phyloP scores from a whole-genome alignment of 768 basidiomycete species.

The Cystofilobasidium ferigula region DNA sequence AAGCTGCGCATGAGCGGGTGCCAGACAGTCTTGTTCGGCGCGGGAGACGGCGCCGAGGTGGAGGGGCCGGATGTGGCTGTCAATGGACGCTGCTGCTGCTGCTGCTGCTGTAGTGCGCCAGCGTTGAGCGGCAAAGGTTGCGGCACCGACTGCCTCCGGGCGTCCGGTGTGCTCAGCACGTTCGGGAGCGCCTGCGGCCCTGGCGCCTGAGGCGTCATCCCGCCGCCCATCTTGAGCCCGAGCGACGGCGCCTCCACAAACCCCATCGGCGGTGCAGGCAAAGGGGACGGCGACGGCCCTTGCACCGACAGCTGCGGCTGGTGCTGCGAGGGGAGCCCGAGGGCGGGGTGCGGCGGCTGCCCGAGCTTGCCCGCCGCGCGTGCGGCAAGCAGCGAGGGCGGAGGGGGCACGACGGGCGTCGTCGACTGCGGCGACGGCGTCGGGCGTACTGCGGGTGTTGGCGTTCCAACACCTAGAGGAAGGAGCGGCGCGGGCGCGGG shows the following conservation, averaged over 20 bases:
- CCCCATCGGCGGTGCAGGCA: background rate
- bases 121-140: too few relatives aligned
- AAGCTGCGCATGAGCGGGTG: conserved; percentile 65
- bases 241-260: too few relatives aligned
- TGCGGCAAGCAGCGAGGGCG: background rate
- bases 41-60: background rate
- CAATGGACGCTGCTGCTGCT: too few relatives aligned
- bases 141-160: too few relatives aligned
- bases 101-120: too few relatives aligned
- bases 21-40: conserved; percentile 56
- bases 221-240: background rate
- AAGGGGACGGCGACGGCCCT: background rate
- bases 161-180: too few relatives aligned
- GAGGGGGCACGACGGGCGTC: background rate
- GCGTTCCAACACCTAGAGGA: background rate
- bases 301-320: background rate
- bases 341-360: background rate
- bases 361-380: background rate
- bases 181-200: too few relatives aligned
- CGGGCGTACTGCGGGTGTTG: background rate
- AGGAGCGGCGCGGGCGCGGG: too few relatives aligned
- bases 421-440: background rate
- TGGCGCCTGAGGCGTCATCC: too few relatives aligned
- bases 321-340: background rate
- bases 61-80: too few relatives aligned